A percentile compares a stretch with the other conserved stretches of the same genome.
Evolutionary conservation across 2,329 filamentous ascomycete genomes (phyloP).

Genomic region (Fusarium praegraminearum): DNA sequence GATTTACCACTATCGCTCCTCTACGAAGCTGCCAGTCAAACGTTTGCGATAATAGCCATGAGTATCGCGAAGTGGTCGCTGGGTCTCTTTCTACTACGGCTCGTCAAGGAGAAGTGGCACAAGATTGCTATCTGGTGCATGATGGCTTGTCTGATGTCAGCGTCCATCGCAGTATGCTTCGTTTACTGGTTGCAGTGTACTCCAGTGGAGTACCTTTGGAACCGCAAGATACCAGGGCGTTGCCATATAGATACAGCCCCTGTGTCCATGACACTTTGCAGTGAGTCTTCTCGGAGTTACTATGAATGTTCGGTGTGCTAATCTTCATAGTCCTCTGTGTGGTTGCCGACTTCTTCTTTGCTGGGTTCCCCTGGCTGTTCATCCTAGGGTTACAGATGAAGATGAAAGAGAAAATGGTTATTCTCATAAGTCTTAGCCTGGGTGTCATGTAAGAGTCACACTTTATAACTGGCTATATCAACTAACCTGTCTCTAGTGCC

Average conservation of each 20-base stretch:
- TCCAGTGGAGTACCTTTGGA: constrained; percentile 40
- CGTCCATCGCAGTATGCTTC: constrained; percentile 32
- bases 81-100: constrained; percentile 55
- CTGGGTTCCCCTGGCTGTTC: constrained; percentile 58
- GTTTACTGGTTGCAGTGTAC: constrained; percentile 37
- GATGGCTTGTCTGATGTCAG: constrained; percentile 40
- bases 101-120: constrained; percentile 53
- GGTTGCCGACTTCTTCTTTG: constrained; percentile 55
- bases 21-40: constrained; percentile 51
- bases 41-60: constrained; percentile 56
- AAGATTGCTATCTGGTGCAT: constrained; percentile 52
- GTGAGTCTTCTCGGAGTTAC: background rate
- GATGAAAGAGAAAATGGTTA: constrained; percentile 58
- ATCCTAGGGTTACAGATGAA: constrained; percentile 60
- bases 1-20: constrained; percentile 46
- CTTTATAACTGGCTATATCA: accelerated
- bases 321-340: constrained; percentile 40
- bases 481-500: constrained; percentile 32
- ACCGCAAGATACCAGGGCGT: constrained; percentile 29
- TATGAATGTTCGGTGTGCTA: background rate
- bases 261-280: constrained; percentile 39
- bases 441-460: constrained; percentile 53
- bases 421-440: constrained; percentile 57
- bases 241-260: constrained; percentile 39
- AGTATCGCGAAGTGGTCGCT: constrained; percentile 55